These are phyloP conservation scores for Hanseniaspora uvarum DNA, from an alignment of 1,139 yeast species.

Conservation along the genomic window DNA sequence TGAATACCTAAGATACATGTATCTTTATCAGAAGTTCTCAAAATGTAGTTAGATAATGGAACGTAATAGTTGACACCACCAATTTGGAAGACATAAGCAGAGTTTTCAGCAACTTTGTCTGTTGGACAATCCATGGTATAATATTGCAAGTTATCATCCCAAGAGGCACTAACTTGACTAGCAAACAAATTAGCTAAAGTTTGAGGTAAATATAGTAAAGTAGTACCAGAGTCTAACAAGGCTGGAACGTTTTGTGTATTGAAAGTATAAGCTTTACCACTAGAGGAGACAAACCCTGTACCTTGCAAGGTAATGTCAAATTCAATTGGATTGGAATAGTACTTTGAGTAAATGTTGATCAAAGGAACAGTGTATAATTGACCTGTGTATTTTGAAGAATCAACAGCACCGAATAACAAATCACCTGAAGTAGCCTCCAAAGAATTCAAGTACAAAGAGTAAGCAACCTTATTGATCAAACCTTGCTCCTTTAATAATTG, in stretches of 20 bases:
- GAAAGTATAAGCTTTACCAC: slow-evolving; percentile 26
- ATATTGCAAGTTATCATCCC: slow-evolving; percentile 29
- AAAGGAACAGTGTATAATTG: slow-evolving; percentile 39
- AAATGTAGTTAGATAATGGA: slow-evolving; percentile 38
- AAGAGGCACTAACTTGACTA: slow-evolving; percentile 33
- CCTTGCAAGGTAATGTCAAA: slow-evolving; percentile 39
- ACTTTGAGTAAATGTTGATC: slow-evolving; percentile 31
- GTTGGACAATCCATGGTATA: slow-evolving; percentile 33
- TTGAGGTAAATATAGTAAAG: slow-evolving; percentile 37
- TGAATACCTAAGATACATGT: slow-evolving; percentile 16
- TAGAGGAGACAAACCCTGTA: slow-evolving; percentile 30
- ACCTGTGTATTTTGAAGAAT: slow-evolving; percentile 43
- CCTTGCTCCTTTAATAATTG: slow-evolving; percentile 44
- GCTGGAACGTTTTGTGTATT: slow-evolving; percentile 31
- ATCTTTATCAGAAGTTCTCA: slow-evolving; percentile 18
- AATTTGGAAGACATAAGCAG: slow-evolving; percentile 37
- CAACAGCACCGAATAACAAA: slow-evolving; percentile 50
- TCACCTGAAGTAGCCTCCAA: slow-evolving; percentile 36
- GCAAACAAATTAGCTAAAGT: slow-evolving; percentile 30
- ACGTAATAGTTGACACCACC: slow-evolving; percentile 43
- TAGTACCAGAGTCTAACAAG: slow-evolving; percentile 44
- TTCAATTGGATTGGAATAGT: slow-evolving; percentile 32
- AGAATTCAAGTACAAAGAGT: slow-evolving; percentile 45
- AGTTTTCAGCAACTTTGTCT: slow-evolving; percentile 20
- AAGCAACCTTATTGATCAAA: slow-evolving; percentile 41